phyloP scores from a whole-genome alignment of 495 filamentous ascomycete species.

The Opeltia flavorubescens region DNA sequence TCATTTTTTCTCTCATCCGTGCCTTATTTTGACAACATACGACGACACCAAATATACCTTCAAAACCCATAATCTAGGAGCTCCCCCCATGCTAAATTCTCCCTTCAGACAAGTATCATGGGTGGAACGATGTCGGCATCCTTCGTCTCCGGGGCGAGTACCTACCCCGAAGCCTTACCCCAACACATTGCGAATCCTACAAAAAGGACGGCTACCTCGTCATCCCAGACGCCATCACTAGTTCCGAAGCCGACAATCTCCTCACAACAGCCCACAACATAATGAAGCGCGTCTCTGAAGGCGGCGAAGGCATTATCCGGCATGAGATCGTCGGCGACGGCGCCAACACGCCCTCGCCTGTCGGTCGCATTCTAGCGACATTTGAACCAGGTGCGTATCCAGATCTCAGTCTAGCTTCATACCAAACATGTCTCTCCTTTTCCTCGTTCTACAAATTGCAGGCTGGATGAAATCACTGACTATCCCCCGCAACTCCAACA shows the following conservation, averaged over 20 bases:
- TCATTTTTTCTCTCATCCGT: too few relatives aligned
- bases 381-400: conserved; percentile 6
- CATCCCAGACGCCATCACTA: background rate
- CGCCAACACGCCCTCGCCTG: background rate
- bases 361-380: conserved; percentile 3
- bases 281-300: background rate
- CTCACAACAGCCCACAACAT: conserved; percentile 1
- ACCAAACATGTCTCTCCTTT: too few relatives aligned
- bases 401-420: too few relatives aligned
- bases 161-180: background rate
- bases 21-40: too few relatives aligned
- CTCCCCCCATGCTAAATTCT: too few relatives aligned
- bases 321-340: background rate
- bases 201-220: conserved; percentile 1
- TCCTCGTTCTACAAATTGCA: background rate
- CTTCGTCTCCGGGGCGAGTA: background rate
- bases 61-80: too few relatives aligned
- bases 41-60: too few relatives aligned
- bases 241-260: background rate
- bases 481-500: background rate
- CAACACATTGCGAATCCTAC: background rate
- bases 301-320: conserved; percentile 4
- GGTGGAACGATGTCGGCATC: background rate
- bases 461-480: background rate
- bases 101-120: too few relatives aligned